Evolutionary conservation across 2,329 filamentous ascomycete species (phyloP), one percentile per base, ranked within the genome.

Genomic region (Cytospora paraplurivora): DNA sequence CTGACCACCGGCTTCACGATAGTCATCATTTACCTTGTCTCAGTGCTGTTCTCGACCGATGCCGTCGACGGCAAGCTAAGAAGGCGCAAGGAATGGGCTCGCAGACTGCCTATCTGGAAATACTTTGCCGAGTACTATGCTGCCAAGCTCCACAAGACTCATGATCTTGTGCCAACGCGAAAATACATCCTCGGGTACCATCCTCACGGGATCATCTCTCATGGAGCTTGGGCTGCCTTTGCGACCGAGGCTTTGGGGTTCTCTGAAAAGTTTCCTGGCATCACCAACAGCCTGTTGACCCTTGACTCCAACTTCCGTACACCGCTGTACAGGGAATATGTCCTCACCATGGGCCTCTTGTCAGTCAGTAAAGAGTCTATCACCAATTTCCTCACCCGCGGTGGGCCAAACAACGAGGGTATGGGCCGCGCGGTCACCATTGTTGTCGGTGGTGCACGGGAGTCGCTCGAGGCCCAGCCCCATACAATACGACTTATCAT

Each of bases 151-250:
- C 93, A 98, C 78, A 92, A 95, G 68, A 95, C 92, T 4, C 85
- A 90, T 68, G 83, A 89, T 62, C 85, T 99, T 7, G 85, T 90
- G 27, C 85, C 92, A 0, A 92, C 89, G 1, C 84, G 93, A 67
- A 97, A 96, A 76, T 99, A 98, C 78, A 93, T 99, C 67, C 93
- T 99, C 71, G 94, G 94, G 52, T 98, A 98, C 75, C 95, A 98
- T 71, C 95, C 95, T 0, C 95, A 99, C 73, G 94, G 95, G 32
- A 98, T 99, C 75, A 97, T 99, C 72, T 95, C 91, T 6, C 92
- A 97, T 71, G 95, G 94, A n/a, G 94, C 93, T 0, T 97, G 94
- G 78, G 91, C 88, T 6, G 91, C 93, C 6, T 98, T 98, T 72
- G 91, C 84, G 4, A 98, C 94, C 0, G 93, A 97, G 70, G 92